phyloP scores from a whole-genome alignment of 2,329 filamentous ascomycete species.

The Microsporum canis region DNA sequence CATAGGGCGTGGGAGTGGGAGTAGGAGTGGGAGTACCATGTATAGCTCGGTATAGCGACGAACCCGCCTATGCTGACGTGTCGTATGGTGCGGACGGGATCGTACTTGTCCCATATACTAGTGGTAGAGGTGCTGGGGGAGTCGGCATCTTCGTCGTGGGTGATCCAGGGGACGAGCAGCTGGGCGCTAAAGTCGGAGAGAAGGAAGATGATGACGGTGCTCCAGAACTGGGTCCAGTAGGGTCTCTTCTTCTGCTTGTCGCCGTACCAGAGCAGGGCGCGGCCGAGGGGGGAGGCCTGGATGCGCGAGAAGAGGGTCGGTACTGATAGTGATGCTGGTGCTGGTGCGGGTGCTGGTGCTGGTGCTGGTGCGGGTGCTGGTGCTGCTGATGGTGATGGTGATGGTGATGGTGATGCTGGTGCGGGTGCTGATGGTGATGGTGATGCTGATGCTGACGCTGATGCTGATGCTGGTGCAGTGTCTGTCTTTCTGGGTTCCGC shows the following conservation, averaged over 20 bases:
- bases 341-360: neutral
- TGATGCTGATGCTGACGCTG: too few species aligned
- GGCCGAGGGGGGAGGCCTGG: conserved; percentile 18
- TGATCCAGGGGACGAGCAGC: conserved; percentile 39
- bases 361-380: neutral
- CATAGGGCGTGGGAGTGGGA: neutral
- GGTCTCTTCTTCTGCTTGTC: conserved; percentile 60
- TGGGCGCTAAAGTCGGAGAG: conserved; percentile 69
- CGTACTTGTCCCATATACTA: conserved; percentile 42
- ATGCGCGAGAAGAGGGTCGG: neutral
- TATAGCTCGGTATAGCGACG: conserved; percentile 65
- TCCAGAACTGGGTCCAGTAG: conserved; percentile 67
- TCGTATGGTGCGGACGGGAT: conserved; percentile 56
- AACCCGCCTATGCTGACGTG: conserved; percentile 63
- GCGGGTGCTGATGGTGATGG: neutral
- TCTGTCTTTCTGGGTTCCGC: too few species aligned
- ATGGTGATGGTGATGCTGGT: too few species aligned
- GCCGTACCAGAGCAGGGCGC: conserved; percentile 44
- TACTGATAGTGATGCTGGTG: neutral
- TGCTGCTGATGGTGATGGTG: neutral
- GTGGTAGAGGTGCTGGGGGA: conserved; percentile 29
- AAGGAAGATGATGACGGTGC: conserved; percentile 66
- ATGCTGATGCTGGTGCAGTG: too few species aligned
- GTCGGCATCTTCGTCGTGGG: conserved; percentile 21
- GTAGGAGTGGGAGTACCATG: conserved; percentile 48